Evolutionary conservation across 2,329 filamentous ascomycete species (phyloP).

Genomic region (Aspergillus ochraceoroseus): DNA sequence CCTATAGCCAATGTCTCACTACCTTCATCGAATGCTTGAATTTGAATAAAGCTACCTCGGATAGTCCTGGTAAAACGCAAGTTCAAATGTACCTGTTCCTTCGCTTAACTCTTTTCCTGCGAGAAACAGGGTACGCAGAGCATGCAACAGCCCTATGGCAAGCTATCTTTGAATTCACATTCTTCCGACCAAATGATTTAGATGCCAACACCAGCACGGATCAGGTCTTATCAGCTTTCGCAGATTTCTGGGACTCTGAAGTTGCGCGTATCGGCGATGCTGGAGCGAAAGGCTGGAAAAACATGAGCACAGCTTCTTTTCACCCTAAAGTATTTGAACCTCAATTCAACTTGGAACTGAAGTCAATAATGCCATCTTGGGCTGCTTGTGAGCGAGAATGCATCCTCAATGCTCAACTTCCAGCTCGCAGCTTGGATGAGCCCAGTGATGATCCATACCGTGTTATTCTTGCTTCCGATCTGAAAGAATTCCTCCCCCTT

Average conservation of each 20-base stretch:
- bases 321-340: constrained; percentile 34
- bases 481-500: constrained; percentile 56
- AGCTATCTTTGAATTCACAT: constrained; percentile 66
- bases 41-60: constrained; percentile 29
- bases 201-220: constrained; percentile 15
- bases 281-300: constrained; percentile 64
- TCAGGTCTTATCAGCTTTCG: constrained; percentile 46
- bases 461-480: constrained; percentile 72
- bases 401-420: constrained; percentile 50
- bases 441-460: constrained; percentile 74
- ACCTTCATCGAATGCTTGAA: constrained; percentile 57
- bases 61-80: constrained; percentile 22
- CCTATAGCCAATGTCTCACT: constrained; percentile 60
- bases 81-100: constrained; percentile 67
- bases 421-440: constrained; percentile 71
- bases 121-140: constrained; percentile 73
- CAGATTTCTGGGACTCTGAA: constrained; percentile 84
- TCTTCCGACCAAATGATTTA: constrained; percentile 52
- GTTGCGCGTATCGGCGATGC: constrained; percentile 70
- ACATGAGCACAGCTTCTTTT: constrained; percentile 22
- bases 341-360: constrained; percentile 20
- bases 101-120: constrained; percentile 66
- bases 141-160: constrained; percentile 78
- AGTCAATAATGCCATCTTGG: constrained; percentile 45
- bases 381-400: constrained; percentile 51